Evolutionary conservation across 164 flowering plant species (phyloP).

Genomic region (Protea cynaroides): DNA sequence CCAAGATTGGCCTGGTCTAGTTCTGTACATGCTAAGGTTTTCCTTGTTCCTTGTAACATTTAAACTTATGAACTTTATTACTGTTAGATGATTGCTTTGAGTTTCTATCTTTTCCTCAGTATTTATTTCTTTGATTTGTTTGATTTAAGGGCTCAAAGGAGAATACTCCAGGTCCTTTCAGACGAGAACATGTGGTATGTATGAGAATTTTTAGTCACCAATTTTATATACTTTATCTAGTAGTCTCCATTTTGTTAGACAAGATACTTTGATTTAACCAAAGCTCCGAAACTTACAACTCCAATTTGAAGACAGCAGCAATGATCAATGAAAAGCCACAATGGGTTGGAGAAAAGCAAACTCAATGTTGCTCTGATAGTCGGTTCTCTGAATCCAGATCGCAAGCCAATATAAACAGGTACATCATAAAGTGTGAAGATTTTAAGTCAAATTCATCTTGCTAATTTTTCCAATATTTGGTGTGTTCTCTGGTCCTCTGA

Average conservation of each 20-base stretch:
- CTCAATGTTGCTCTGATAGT: conserved; percentile 25
- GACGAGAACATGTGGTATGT: conserved; percentile 43
- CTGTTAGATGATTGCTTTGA: background rate
- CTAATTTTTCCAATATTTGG: no score
- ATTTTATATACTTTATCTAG: background rate
- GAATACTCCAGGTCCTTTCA: conserved; percentile 40
- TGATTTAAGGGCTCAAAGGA: conserved; percentile 71
- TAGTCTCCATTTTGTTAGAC: no score
- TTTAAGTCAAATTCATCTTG: no score
- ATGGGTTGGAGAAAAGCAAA: conserved; percentile 24
- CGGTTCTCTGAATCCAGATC: conserved; percentile 20
- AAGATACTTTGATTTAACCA: background rate
- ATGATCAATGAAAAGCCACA: conserved; percentile 24
- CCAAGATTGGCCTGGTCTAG: conserved; percentile 22
- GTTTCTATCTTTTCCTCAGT: conserved; percentile 1
- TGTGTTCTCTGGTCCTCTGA: no score
- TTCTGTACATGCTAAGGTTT: conserved; percentile 42
- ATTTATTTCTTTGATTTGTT: conserved; percentile 8
- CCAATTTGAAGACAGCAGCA: conserved; percentile 19
- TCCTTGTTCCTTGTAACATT: conserved; percentile 4
- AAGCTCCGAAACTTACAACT: conserved; percentile 6
- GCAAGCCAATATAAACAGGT: conserved; percentile 31
- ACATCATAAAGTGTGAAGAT: background rate
- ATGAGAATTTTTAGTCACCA: conserved; percentile 6
- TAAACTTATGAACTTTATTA: background rate